Evolutionary conservation across 495 filamentous ascomycete genomes (phyloP).

Genomic region (Aspergillus mulundensis): DNA sequence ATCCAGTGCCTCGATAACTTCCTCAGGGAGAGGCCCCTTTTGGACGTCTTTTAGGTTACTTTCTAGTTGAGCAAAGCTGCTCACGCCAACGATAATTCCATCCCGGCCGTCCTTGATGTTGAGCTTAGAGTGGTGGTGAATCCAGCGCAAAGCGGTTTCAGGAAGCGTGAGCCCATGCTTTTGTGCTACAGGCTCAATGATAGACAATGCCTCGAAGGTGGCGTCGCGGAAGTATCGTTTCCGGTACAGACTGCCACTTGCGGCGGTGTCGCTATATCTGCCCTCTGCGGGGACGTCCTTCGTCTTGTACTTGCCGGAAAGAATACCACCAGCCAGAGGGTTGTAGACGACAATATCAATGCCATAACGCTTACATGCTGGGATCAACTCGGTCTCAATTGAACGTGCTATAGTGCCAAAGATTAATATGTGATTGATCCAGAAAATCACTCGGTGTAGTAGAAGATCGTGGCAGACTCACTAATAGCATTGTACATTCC

Average conservation of each 20-base stretch:
- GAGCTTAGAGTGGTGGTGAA: conserved; percentile 73
- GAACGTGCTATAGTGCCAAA: conserved; percentile 62
- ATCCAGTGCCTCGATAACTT: conserved; percentile 75
- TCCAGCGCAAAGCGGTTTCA: conserved; percentile 82
- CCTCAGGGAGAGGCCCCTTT: conserved; percentile 83
- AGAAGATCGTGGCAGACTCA: conserved; percentile 51
- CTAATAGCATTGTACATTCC: conserved; percentile 63
- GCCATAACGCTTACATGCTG: conserved; percentile 76
- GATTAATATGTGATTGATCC: too few species aligned
- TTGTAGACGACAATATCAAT: conserved; percentile 92
- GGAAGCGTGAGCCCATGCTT: conserved; percentile 74
- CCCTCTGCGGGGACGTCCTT: conserved; percentile 63
- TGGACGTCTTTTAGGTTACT: conserved; percentile 72
- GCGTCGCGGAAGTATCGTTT: conserved; percentile 75
- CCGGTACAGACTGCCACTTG: conserved; percentile 63
- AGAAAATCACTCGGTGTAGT: too few species aligned
- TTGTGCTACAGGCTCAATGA: conserved; percentile 68
- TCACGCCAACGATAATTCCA: conserved; percentile 78
- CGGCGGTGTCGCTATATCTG: conserved; percentile 58
- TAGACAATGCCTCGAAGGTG: conserved; percentile 69
- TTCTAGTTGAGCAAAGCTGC: conserved; percentile 68
- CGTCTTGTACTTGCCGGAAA: conserved; percentile 81
- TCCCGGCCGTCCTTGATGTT: conserved; percentile 68
- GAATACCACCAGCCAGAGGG: conserved; percentile 77
- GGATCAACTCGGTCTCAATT: conserved; percentile 77